A percentile compares a stretch with the other conserved stretches of the same genome.
Conservation (phyloP, 768 basidiomycete species). For the Kwoniella botswanensis region DNA sequence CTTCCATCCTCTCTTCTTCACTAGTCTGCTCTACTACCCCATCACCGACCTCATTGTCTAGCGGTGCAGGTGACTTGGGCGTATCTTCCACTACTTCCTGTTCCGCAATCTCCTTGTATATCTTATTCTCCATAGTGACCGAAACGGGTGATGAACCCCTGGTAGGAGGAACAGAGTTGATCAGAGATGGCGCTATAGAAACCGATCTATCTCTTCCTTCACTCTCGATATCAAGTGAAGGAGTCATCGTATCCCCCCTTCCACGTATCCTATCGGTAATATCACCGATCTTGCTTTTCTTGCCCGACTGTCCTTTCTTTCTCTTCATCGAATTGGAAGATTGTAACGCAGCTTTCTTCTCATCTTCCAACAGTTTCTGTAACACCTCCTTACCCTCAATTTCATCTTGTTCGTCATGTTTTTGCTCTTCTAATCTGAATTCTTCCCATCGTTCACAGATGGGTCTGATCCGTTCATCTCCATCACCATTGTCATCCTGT, state of each 20-base stretch:
- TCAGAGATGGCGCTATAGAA: background rate
- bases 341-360: conserved; percentile 12
- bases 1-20: background rate
- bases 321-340: background rate
- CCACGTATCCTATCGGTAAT: conserved; percentile 5
- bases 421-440: conserved; percentile 74
- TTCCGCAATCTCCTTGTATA: background rate
- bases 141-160: conserved; percentile 9
- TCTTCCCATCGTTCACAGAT: conserved; percentile 82
- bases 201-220: conserved; percentile 9
- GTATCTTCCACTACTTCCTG: background rate
- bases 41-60: background rate
- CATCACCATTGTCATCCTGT: background rate
- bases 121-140: background rate
- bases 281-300: conserved; percentile 17
- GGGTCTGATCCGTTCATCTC: conserved; percentile 63
- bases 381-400: conserved; percentile 17
- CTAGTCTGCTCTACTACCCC: background rate
- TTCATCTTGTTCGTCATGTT: conserved; percentile 24
- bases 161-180: conserved; percentile 1
- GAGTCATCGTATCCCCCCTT: conserved; percentile 3
- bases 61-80: background rate
- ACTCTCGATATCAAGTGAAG: conserved; percentile 1
- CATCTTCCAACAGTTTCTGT: conserved; percentile 16
- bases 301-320: conserved; percentile 3